Evolutionary conservation across 176 grass and related monocot genomes (phyloP).

Genomic region (Saccharum spontaneum): DNA sequence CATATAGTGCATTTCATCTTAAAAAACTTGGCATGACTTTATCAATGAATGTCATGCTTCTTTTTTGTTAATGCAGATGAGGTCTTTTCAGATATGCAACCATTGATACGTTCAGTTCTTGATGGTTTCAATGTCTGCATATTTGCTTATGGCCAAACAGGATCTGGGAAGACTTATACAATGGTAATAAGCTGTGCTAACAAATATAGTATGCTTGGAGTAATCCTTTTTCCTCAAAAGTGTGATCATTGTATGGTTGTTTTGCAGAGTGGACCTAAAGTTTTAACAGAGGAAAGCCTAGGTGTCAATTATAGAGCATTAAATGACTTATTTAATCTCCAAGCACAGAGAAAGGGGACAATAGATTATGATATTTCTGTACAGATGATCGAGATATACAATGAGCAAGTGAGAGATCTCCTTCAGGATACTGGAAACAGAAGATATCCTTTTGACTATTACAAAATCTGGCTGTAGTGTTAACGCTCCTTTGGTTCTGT

Average conservation of each 20-base stretch:
- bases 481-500: constrained; percentile 8
- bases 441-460: constrained; percentile 83
- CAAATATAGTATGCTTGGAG: not conserved
- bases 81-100: constrained; percentile 86
- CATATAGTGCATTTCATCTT: not conserved
- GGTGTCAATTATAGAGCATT: constrained; percentile 95
- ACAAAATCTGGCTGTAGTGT: not conserved
- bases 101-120: constrained; percentile 89
- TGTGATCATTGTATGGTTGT: constrained; percentile 20
- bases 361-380: constrained; percentile 78
- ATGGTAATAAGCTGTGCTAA: constrained; percentile 58
- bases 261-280: constrained; percentile 79
- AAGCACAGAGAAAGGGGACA: constrained; percentile 61
- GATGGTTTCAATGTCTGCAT: constrained; percentile 97
- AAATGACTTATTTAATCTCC: constrained; percentile 83
- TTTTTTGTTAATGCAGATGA: constrained; percentile 70
- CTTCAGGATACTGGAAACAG: constrained; percentile 62
- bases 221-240: not conserved
- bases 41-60: not conserved
- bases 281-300: constrained; percentile 51
- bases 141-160: constrained; percentile 98
- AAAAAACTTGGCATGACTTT: not conserved
- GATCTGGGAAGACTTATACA: constrained; percentile 90
- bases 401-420: constrained; percentile 94
- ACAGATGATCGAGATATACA: constrained; percentile 99